Evolutionary conservation across 1,284 basidiomycete species (phyloP).

Genomic region (Leucoagaricus sp.): DNA sequence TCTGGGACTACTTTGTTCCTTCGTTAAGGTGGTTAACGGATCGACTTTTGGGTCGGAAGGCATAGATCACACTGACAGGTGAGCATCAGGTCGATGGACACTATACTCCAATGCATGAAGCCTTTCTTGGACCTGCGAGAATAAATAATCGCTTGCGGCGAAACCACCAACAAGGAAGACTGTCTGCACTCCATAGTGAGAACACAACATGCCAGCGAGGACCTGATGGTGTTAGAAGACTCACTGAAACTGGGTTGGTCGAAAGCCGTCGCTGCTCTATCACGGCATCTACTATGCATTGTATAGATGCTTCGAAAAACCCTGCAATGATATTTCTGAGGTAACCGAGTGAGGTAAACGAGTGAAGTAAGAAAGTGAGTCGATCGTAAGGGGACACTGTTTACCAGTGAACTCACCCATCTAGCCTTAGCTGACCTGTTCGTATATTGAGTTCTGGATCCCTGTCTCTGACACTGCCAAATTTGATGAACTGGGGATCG

Average conservation of each 20-base stretch:
- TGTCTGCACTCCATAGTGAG: constrained; percentile 10
- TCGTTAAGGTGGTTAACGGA: not conserved
- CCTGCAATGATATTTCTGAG: constrained; percentile 28
- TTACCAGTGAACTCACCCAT: constrained; percentile 38
- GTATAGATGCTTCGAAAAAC: constrained; percentile 35
- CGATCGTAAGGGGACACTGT: too few species aligned
- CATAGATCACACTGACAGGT: constrained; percentile 24
- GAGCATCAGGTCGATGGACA: constrained; percentile 29
- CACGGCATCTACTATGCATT: constrained; percentile 31
- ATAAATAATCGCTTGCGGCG: constrained; percentile 22
- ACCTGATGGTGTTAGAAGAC: not conserved
- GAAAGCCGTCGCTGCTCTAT: constrained; percentile 20
- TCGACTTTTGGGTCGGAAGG: too few species aligned
- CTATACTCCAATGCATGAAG: constrained; percentile 19
- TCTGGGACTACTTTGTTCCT: constrained; percentile 41
- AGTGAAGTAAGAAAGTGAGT: not conserved
- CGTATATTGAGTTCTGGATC: constrained; percentile 39
- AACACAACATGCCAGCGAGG: not conserved
- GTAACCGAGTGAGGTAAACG: not conserved
- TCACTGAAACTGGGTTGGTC: constrained; percentile 7
- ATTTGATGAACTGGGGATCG: constrained; percentile 49
- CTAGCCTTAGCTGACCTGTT: constrained; percentile 40
- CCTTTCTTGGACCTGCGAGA: constrained; percentile 20
- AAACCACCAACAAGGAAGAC: constrained; percentile 26
- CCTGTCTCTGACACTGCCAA: constrained; percentile 48